Evolutionary conservation across 257 asterid genomes (phyloP), one percentile per base, ranked within the genome.

Genomic region (Lycium ferocissimum): DNA sequence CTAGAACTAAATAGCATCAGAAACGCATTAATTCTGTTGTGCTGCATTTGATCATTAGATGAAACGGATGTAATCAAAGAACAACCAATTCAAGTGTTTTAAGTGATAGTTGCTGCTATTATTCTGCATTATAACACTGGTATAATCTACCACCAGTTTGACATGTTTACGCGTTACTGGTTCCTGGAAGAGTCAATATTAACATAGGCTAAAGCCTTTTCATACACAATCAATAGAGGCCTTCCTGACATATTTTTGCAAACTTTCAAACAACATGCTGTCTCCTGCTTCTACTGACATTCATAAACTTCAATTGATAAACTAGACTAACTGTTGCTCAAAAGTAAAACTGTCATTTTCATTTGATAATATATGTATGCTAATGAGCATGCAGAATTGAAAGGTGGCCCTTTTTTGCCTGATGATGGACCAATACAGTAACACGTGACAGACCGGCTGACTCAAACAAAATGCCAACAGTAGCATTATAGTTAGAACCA

Each of bases 371-470:
- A 47, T 53, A 26, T 78, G 82, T 53, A 13, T 53, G 65, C 47
- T 51, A 78, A 78, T 53, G 65, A 53, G 65, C 82, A 53, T 26
- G 26, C 82, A 78, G 15, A 78, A 78, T 78, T 78, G 65, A 51
- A 53, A 26, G 82, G 65, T 78, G 82, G 45, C 33, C 82, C 65
- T 78, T 53, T 49, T 14, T 53, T 78, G 9, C 63, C 82, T 78
- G 65, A 53, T 78, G 65, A 53, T 78, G 82, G 82, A 78, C 82
- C 82, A 53, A 53, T 78, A 78, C 49, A 78, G 63, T 78, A 51
- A 78, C 82, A 78, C 53, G 82, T 76, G 65, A 78, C 26, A n/a
- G 37, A 53, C 82, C 1, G 15, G 9, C 82, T 53, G 49, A 53
- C 33, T 78, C 47, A 78, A 40, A 40, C 45, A 40, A 40, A 40